Conservation (phyloP, 257 asterid genomes). For the Ajuga chamaepitys region DNA sequence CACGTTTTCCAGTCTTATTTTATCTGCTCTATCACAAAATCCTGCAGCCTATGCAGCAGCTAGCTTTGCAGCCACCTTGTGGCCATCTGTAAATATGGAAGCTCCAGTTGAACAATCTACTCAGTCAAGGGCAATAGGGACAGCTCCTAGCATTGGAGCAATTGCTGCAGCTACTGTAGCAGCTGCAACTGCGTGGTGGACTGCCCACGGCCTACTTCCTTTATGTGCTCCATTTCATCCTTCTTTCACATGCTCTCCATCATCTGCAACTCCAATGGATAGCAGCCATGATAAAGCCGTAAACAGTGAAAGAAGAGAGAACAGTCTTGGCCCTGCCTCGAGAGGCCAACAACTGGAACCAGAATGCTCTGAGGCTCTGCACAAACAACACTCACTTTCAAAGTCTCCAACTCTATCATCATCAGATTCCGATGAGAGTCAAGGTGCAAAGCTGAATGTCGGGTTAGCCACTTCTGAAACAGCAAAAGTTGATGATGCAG, state of each 20-base stretch:
- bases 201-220: constrained; percentile 91
- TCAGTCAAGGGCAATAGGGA: constrained; percentile 32
- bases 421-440: constrained; percentile 64
- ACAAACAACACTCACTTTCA: constrained; percentile 40
- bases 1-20: constrained; percentile 65
- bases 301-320: constrained; percentile 35
- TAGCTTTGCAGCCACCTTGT: constrained; percentile 67
- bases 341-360: constrained; percentile 38
- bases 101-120: constrained; percentile 31
- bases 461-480: constrained; percentile 30
- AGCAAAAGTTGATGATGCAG: constrained; percentile 27
- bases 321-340: constrained; percentile 30
- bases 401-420: constrained; percentile 37
- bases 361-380: constrained; percentile 51
- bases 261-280: constrained; percentile 38
- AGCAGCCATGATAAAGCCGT: constrained; percentile 32
- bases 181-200: constrained; percentile 99
- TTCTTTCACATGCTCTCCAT: constrained; percentile 50
- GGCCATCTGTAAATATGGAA: constrained; percentile 55
- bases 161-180: constrained; percentile 96
- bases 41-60: constrained; percentile 96
- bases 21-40: constrained; percentile 74
- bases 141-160: constrained; percentile 66
- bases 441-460: constrained; percentile 35
- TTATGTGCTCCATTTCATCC: constrained; percentile 69